These are phyloP conservation scores for Peronospora farinosa DNA, from an alignment of 352 stramenopile species.

Conservation along the genomic window DNA sequence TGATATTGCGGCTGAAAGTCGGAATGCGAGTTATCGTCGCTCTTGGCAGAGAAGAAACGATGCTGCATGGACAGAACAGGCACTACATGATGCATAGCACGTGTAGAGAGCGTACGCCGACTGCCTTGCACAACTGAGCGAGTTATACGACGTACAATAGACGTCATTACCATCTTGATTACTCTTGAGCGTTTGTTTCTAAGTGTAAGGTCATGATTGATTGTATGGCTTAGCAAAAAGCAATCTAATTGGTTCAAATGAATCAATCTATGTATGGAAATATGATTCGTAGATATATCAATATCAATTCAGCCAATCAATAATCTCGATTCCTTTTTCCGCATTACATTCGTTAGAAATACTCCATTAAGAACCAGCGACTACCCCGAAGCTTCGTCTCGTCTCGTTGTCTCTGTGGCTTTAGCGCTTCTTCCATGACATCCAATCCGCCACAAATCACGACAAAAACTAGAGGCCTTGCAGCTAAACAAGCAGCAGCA, in stretches of 20 bases:
- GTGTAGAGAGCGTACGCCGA: slow-evolving; percentile 12
- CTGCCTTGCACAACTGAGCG: slow-evolving; percentile 26
- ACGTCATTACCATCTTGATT: slow-evolving; percentile 28
- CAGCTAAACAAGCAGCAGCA: slow-evolving; percentile 33
- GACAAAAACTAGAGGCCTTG: slow-evolving; percentile 17
- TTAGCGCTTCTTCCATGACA: slow-evolving; percentile 24
- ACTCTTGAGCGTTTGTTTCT: background rate
- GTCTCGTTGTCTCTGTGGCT: slow-evolving; percentile 3
- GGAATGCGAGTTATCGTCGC: slow-evolving; percentile 65
- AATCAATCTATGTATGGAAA: background rate
- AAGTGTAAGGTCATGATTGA: slow-evolving; percentile 2
- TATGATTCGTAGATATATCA: background rate
- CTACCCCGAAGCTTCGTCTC: background rate
- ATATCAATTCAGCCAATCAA: background rate
- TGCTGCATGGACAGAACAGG: slow-evolving; percentile 4
- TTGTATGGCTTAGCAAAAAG: background rate
- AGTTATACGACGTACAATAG: slow-evolving; percentile 31
- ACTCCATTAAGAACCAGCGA: background rate
- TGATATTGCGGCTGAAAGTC: slow-evolving; percentile 87
- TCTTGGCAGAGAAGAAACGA: slow-evolving; percentile 42
- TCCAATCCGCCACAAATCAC: slow-evolving; percentile 27
- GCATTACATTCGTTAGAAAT: background rate
- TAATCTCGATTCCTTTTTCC: background rate
- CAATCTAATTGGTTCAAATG: background rate
- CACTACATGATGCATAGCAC: background rate